A percentile compares a stretch with the other conserved stretches of the same genome.
Conservation (phyloP, 768 basidiomycete species). For the Hygrocybe punicea region DNA sequence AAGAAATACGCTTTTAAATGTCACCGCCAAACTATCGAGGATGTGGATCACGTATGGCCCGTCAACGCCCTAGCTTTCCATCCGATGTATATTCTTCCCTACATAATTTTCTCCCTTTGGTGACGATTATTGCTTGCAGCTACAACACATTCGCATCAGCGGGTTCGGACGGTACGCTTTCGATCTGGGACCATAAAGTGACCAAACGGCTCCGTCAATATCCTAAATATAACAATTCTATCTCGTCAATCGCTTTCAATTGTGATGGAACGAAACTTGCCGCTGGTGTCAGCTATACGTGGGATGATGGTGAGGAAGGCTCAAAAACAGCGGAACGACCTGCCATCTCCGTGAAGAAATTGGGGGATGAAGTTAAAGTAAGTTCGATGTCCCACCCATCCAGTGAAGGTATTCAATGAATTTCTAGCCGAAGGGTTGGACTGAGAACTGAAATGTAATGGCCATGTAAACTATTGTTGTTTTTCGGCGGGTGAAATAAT, state of each 20-base stretch:
- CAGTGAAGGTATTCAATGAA: background rate
- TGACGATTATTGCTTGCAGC: slow-evolving; percentile 34
- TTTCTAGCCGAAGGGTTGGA: slow-evolving; percentile 4
- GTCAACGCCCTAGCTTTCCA: slow-evolving; percentile 96
- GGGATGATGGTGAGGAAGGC: slow-evolving; percentile 82
- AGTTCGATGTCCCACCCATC: slow-evolving; percentile 13
- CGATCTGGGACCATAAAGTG: slow-evolving; percentile 95
- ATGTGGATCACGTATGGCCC: slow-evolving; percentile 94
- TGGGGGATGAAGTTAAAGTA: slow-evolving; percentile 80
- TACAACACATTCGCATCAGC: slow-evolving; percentile 95
- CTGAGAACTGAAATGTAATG: background rate
- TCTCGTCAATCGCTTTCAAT: slow-evolving; percentile 81
- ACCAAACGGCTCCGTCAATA: slow-evolving; percentile 94
- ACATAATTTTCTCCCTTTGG: background rate
- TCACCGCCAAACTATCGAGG: slow-evolving; percentile 85
- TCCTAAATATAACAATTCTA: slow-evolving; percentile 68
- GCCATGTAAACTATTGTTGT: too few species aligned
- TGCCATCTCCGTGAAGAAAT: slow-evolving; percentile 54
- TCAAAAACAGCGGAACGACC: slow-evolving; percentile 62
- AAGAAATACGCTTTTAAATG: slow-evolving; percentile 96
- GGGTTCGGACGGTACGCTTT: slow-evolving; percentile 90
- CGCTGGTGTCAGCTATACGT: slow-evolving; percentile 83
- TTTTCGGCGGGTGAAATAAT: too few species aligned
- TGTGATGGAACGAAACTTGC: slow-evolving; percentile 79
- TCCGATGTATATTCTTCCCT: slow-evolving; percentile 53